A percentile compares a stretch with the other conserved stretches of the same genome.
phyloP scores from a whole-genome alignment of 495 filamentous ascomycete species.

The Ramalina intermedia region DNA sequence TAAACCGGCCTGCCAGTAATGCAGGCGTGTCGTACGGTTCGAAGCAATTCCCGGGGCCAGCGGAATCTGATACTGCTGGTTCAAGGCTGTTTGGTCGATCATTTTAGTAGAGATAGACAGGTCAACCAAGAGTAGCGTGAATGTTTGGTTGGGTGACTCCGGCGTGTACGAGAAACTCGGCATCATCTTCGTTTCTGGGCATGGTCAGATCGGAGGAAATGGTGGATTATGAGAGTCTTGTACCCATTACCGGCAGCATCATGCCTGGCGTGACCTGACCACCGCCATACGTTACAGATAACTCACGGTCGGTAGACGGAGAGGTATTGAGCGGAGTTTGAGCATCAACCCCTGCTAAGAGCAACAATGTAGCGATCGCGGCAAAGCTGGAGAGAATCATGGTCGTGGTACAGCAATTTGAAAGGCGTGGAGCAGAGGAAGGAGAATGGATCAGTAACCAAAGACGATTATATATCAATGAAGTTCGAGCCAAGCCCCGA shows the following conservation, averaged over 20 bases:
- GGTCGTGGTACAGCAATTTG: too few species aligned
- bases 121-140: constrained; percentile 4
- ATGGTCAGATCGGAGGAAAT: neutral
- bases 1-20: constrained; percentile 9
- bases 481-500: too few species aligned
- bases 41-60: constrained; percentile 5
- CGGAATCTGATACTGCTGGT: constrained; percentile 4
- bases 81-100: neutral
- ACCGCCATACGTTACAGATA: constrained; percentile 2
- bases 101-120: neutral
- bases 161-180: neutral
- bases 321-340: constrained; percentile 2
- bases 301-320: neutral
- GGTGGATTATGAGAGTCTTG: neutral
- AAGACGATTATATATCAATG: too few species aligned
- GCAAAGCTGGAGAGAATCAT: too few species aligned
- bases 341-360: neutral
- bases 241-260: neutral
- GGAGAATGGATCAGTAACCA: too few species aligned
- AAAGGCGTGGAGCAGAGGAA: too few species aligned
- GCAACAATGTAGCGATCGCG: neutral
- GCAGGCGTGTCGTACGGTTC: constrained; percentile 8
- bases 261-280: constrained; percentile 5
- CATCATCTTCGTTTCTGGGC: neutral
- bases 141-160: neutral